Evolutionary conservation across 176 grass and related monocot species (phyloP).

Genomic region (Eragrostis nindensis): DNA sequence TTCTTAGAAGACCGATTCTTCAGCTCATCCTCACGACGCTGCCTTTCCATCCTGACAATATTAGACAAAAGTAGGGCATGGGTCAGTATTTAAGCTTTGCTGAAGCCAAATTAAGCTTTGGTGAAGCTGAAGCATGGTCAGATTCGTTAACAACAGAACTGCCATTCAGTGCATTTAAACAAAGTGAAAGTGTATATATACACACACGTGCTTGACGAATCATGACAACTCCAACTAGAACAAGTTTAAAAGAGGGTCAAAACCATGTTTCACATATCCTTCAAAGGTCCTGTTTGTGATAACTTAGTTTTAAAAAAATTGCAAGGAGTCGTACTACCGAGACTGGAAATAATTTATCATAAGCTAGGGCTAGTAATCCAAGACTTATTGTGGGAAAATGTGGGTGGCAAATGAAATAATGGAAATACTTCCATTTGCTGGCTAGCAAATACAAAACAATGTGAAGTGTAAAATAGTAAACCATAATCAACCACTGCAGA

Average conservation of each 20-base stretch:
- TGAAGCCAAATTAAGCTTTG: conserved; percentile 12
- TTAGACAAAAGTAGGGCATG: conserved; percentile 32
- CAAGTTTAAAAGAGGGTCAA: background rate
- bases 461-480: background rate
- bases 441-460: conserved; percentile 27
- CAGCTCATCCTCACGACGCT: conserved; percentile 80
- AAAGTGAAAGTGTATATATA: background rate
- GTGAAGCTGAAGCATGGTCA: background rate
- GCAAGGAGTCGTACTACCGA: conserved; percentile 8
- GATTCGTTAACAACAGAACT: conserved; percentile 7
- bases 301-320: background rate
- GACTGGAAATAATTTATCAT: background rate
- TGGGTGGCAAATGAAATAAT: background rate
- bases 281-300: background rate
- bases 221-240: background rate
- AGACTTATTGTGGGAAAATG: conserved; percentile 5
- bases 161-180: background rate
- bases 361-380: conserved; percentile 1
- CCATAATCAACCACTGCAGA: background rate
- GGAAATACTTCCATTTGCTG: background rate
- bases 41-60: conserved; percentile 84
- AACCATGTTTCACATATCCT: background rate
- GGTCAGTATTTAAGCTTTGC: conserved; percentile 15
- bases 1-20: conserved; percentile 85
- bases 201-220: background rate